phyloP scores from a whole-genome alignment of 2,329 filamentous ascomycete species.

The Hortaea sp. region DNA sequence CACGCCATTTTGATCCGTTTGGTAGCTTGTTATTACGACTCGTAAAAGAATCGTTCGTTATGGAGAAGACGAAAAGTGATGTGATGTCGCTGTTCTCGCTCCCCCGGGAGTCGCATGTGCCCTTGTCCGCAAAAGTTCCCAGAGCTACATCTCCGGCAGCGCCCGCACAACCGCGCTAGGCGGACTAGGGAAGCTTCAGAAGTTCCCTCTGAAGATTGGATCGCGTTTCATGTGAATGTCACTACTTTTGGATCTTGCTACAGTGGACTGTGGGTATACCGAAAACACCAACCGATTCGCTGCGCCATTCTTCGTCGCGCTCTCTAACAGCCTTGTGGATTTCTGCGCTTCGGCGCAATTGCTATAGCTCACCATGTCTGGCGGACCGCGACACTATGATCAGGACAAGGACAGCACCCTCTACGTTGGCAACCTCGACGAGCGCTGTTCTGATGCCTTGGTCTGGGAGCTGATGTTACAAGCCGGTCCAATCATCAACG shows the following conservation, averaged over 20 bases:
- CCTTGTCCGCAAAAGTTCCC: not conserved
- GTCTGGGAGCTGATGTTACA: conserved; percentile 98
- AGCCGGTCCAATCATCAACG: conserved; percentile 92
- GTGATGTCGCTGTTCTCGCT: not conserved
- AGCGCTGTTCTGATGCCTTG: conserved; percentile 80
- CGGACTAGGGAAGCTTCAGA: not conserved
- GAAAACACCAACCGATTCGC: no score
- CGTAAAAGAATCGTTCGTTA: no score
- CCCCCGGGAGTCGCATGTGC: not conserved
- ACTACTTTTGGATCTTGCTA: not conserved
- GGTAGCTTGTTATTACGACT: not conserved
- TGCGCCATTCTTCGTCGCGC: no score
- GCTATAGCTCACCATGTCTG: conserved; percentile 45
- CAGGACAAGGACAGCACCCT: conserved; percentile 98
- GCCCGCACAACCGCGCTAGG: not conserved
- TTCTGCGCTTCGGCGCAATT: not conserved
- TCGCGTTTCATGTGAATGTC: not conserved
- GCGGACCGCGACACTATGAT: conserved; percentile 69
- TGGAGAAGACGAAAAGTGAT: not conserved
- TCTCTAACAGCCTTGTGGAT: no score
- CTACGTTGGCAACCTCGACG: conserved; percentile 97
- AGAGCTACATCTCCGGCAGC: not conserved
- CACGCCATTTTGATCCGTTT: conserved; percentile 15
- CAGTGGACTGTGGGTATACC: no score
- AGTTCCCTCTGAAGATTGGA: not conserved